Conservation (phyloP, 2,329 filamentous ascomycete species). For the Fusarium nisikadoi region DNA sequence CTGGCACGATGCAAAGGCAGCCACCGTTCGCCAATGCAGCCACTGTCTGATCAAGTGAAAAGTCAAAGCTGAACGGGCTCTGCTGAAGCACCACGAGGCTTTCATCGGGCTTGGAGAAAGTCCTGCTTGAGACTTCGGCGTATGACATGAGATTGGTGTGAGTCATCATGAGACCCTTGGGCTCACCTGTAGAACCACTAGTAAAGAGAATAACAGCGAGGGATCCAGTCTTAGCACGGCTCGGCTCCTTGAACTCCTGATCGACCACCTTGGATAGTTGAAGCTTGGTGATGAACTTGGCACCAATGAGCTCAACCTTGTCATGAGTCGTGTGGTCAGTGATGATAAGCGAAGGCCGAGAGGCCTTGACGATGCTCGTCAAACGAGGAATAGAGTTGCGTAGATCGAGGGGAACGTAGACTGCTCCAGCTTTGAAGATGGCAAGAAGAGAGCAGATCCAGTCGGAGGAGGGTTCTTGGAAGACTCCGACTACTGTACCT, state of each 20-base stretch:
- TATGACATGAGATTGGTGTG: neutral
- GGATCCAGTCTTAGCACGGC: neutral
- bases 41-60: neutral
- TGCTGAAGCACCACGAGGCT: neutral
- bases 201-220: neutral
- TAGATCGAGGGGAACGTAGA: neutral
- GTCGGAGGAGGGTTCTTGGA: neutral
- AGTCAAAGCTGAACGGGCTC: neutral
- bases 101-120: neutral
- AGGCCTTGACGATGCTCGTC: neutral
- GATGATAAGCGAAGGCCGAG: neutral
- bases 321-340: neutral
- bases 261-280: neutral
- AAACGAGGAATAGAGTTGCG: neutral
- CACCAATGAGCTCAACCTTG: neutral
- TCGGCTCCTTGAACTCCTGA: neutral
- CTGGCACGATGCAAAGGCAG: neutral
- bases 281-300: neutral
- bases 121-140: neutral
- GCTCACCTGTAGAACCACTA: neutral
- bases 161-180: neutral
- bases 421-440: neutral
- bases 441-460: slow-evolving; percentile 1
- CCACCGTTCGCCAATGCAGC: neutral
- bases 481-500: neutral